Conservation (phyloP, 768 basidiomycete genomes). For the Phanerochaete carnosa region DNA sequence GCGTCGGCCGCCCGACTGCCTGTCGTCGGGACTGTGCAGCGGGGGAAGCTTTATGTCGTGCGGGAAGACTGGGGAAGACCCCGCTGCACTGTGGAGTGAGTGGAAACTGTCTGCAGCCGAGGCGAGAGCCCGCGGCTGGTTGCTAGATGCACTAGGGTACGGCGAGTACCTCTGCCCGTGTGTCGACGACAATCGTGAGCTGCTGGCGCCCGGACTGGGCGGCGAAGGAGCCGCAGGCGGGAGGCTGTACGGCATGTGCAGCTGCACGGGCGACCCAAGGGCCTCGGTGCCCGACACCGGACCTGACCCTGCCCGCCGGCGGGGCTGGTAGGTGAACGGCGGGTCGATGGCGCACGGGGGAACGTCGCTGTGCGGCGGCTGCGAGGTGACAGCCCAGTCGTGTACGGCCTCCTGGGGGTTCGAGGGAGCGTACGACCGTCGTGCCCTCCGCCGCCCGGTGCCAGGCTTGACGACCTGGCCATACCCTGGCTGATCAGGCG, state of each 20-base stretch:
- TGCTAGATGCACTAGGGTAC: slow-evolving; percentile 36
- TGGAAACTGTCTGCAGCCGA: slow-evolving; percentile 26
- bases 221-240: slow-evolving; percentile 14
- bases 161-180: slow-evolving; percentile 39
- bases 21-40: slow-evolving; percentile 18
- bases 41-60: slow-evolving; percentile 41
- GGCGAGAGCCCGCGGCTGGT: slow-evolving; percentile 1
- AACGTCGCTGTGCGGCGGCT: slow-evolving; percentile 23
- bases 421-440: slow-evolving; percentile 46
- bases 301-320: slow-evolving; percentile 17
- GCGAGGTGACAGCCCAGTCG: slow-evolving; percentile 50
- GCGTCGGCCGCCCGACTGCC: neutral
- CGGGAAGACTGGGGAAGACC: slow-evolving; percentile 7
- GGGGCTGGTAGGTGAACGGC: slow-evolving; percentile 16
- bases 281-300: neutral
- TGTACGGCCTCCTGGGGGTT: slow-evolving; percentile 30
- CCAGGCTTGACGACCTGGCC: slow-evolving; percentile 69
- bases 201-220: slow-evolving; percentile 4
- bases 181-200: neutral
- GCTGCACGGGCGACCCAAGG: slow-evolving; percentile 21
- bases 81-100: slow-evolving; percentile 33
- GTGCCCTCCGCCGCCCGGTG: slow-evolving; percentile 57
- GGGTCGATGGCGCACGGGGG: neutral
- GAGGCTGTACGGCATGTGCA: slow-evolving; percentile 22
- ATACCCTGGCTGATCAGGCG: slow-evolving; percentile 83